Conservation (phyloP, 2,329 filamentous ascomycete species). For the Xylaria sp. region DNA sequence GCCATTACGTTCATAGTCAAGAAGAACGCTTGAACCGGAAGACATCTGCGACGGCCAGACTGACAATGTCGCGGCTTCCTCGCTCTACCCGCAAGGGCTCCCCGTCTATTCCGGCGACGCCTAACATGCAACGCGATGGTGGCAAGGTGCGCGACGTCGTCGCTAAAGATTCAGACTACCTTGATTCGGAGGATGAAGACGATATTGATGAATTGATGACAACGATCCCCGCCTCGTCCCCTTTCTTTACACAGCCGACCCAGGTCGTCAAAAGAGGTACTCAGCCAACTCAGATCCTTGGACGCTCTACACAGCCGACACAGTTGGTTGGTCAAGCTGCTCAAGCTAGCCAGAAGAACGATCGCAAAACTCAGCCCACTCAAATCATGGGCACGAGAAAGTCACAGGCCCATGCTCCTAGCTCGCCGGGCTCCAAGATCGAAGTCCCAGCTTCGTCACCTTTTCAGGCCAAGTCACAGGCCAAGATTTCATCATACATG, state of each 20-base stretch:
- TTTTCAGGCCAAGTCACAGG: conserved; percentile 42
- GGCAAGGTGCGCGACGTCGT: conserved; percentile 6
- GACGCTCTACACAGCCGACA: conserved; percentile 51
- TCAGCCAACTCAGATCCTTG: conserved; percentile 37
- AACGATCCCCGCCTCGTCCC: conserved; percentile 36
- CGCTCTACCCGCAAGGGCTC: conserved; percentile 1
- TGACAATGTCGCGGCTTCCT: conserved; percentile 7
- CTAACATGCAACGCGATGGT: conserved; percentile 13
- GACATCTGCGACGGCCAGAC: neutral
- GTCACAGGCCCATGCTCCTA: conserved; percentile 32
- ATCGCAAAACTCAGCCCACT: conserved; percentile 35
- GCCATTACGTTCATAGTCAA: neutral
- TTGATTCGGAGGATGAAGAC: conserved; percentile 33
- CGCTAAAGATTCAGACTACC: conserved; percentile 18
- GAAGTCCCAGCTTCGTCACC: conserved; percentile 92
- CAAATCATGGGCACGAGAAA: conserved; percentile 37
- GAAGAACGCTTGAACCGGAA: neutral
- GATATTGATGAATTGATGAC: conserved; percentile 42
- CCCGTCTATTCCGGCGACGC: conserved; percentile 13
- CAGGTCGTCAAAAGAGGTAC: conserved; percentile 31
- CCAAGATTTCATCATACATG: conserved; percentile 14
- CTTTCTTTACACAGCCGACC: conserved; percentile 46
- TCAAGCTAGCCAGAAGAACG: conserved; percentile 38
- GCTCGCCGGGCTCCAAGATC: conserved; percentile 47
- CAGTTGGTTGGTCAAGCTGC: conserved; percentile 47